Evolutionary conservation across 257 asterid genomes (phyloP), one percentile per base, ranked within the genome.

Genomic region (Solanum megistacrolobum): DNA sequence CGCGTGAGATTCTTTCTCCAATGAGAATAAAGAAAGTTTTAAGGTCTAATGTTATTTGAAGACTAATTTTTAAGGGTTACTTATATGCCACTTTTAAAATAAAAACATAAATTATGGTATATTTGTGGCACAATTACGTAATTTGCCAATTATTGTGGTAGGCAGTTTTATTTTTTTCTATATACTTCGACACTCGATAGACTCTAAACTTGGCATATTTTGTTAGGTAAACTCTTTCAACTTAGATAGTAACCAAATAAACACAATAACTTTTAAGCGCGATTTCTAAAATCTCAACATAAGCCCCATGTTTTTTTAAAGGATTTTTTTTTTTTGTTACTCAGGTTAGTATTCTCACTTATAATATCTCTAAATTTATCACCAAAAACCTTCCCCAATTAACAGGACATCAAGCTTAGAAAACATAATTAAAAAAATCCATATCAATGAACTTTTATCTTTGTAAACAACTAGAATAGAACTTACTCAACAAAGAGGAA

Each of bases 321-420:
- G 7, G 14, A 1, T 11, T 46, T 46, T 46, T 46, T 46, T 58
- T 58, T 20, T 43, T 13, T 0, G 13, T 3, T 1, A 60, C 68
- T 8, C 6, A 9, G 0, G 2, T 8, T 9, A 23, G 0, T 0
- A 21, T 62, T n/a, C 31, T 62, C 16, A 0, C 8, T n/a, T 62
- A 4, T 23, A 1, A 62, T 62, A 62, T 62, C 27, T 60, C 12
- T 60, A 60, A 1, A 2, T 9, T 62, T 4, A 1, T 62, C 16
- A n/a, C 31, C 32, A n/a, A 62, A 62, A 62, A n/a, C 7, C 32
- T 10, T 62, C 8, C 71, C 16, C 32, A 2, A 62, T n/a, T 62
- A 1, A 39, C 43, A 2, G 14, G 0, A 31, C n/a, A 69, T 7
- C 21, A 68, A 68, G 9, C 74, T 68, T 68, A 68, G 74, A 9